phyloP scores from a whole-genome alignment of 208 protist genomes.

The Endotrypanum monterogeii region DNA sequence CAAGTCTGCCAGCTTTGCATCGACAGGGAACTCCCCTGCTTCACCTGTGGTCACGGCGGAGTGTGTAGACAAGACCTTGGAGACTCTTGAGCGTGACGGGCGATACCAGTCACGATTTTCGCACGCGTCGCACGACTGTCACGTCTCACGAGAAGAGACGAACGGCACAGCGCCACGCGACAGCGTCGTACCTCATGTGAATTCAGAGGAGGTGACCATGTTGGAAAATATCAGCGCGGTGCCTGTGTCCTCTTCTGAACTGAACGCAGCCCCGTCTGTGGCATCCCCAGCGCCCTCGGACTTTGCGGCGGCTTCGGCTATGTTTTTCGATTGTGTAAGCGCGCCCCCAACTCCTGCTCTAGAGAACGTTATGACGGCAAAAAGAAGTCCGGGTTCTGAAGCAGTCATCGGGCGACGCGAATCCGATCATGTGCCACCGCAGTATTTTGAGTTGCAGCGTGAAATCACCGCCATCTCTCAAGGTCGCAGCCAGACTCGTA shows the following conservation, averaged over 20 bases:
- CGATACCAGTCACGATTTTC: slow-evolving; percentile 15
- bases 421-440: slow-evolving; percentile 28
- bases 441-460: slow-evolving; percentile 48
- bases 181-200: background rate
- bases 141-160: background rate
- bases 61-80: slow-evolving; percentile 17
- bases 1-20: background rate
- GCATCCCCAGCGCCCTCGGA: slow-evolving; percentile 24
- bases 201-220: too few species aligned
- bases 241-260: background rate
- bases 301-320: slow-evolving; percentile 26
- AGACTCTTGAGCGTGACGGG: slow-evolving; percentile 17
- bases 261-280: background rate
- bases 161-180: background rate
- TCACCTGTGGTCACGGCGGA: slow-evolving; percentile 28
- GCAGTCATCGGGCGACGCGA: background rate
- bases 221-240: background rate
- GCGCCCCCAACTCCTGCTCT: slow-evolving; percentile 37
- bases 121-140: background rate
- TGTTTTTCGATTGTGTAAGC: slow-evolving; percentile 66
- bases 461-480: slow-evolving; percentile 46
- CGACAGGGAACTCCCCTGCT: slow-evolving; percentile 11
- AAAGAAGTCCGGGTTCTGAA: background rate
- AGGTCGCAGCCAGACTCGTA: slow-evolving; percentile 30
- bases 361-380: background rate